These are phyloP conservation scores for Phytophthora tubulina DNA, from an alignment of 352 stramenopile genomes.

Conservation along the genomic window DNA sequence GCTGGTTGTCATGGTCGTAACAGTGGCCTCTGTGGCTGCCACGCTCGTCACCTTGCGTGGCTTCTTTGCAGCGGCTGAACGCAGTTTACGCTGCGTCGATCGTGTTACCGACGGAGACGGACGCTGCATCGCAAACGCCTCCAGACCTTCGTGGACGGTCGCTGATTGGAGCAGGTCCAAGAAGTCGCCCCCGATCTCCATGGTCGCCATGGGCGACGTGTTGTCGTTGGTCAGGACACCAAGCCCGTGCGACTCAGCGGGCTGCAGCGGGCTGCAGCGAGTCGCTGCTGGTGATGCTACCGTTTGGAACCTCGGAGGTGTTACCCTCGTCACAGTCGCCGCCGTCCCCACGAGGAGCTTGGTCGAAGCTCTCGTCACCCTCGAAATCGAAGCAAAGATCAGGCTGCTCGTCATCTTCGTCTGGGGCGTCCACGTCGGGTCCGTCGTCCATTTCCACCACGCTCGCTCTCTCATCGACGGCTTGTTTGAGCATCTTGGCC, in stretches of 20 bases:
- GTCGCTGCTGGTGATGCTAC: neutral
- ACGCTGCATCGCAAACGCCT: neutral
- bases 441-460: neutral
- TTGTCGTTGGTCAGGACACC: neutral
- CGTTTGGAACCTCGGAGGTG: neutral
- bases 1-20: neutral
- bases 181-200: neutral
- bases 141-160: neutral
- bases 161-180: neutral
- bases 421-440: neutral
- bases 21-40: too few species aligned
- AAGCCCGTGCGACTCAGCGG: too few species aligned
- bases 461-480: slow-evolving; percentile 1
- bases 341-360: neutral
- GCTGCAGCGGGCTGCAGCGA: neutral
- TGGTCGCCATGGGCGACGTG: neutral
- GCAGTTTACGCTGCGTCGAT: neutral
- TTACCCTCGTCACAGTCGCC: neutral
- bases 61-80: neutral
- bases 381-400: neutral
- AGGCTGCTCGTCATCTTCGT: neutral
- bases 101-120: slow-evolving; percentile 30
- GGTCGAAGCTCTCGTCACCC: neutral
- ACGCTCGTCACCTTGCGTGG: too few species aligned
- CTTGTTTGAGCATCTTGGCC: neutral